Evolutionary conservation across 2,329 filamentous ascomycete species (phyloP).

Genomic region (Stemphylium lycopersici): DNA sequence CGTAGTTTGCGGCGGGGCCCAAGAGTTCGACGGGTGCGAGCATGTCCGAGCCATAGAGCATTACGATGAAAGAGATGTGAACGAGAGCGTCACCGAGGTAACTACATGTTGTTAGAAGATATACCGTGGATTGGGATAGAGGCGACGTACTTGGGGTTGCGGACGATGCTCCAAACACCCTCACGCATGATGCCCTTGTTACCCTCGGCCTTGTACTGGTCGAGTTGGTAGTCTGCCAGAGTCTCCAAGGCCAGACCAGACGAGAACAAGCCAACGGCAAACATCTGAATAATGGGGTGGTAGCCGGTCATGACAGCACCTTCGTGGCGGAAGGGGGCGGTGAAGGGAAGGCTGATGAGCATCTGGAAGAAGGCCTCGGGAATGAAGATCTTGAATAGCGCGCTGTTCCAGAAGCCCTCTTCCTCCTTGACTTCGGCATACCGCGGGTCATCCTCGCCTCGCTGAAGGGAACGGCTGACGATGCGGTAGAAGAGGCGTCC

Average conservation of each 20-base stretch:
- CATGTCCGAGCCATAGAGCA: slow-evolving; percentile 62
- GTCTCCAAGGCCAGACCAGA: slow-evolving; percentile 63
- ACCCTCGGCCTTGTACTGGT: slow-evolving; percentile 55
- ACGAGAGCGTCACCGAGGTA: slow-evolving; percentile 67
- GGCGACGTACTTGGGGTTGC: slow-evolving; percentile 65
- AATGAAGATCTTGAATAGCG: slow-evolving; percentile 61
- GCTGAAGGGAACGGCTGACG: slow-evolving; percentile 55
- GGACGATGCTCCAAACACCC: slow-evolving; percentile 67
- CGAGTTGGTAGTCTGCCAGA: slow-evolving; percentile 63
- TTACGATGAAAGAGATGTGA: slow-evolving; percentile 64
- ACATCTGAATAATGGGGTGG: slow-evolving; percentile 45
- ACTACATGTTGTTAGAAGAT: slow-evolving; percentile 42
- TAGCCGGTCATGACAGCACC: slow-evolving; percentile 47
- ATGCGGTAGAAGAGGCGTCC: slow-evolving; percentile 62
- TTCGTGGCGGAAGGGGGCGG: slow-evolving; percentile 60
- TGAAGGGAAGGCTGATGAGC: slow-evolving; percentile 63
- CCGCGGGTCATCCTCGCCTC: slow-evolving; percentile 62
- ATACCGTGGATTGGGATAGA: neutral
- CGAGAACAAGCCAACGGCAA: slow-evolving; percentile 62
- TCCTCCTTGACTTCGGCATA: slow-evolving; percentile 61
- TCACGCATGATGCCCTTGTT: slow-evolving; percentile 56
- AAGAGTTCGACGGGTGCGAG: slow-evolving; percentile 62
- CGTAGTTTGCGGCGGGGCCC: slow-evolving; percentile 64
- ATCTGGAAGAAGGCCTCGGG: slow-evolving; percentile 65
- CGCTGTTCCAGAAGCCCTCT: slow-evolving; percentile 63